Evolutionary conservation across 495 filamentous ascomycete genomes (phyloP).

Genomic region (Eremomyces bilateralis): DNA sequence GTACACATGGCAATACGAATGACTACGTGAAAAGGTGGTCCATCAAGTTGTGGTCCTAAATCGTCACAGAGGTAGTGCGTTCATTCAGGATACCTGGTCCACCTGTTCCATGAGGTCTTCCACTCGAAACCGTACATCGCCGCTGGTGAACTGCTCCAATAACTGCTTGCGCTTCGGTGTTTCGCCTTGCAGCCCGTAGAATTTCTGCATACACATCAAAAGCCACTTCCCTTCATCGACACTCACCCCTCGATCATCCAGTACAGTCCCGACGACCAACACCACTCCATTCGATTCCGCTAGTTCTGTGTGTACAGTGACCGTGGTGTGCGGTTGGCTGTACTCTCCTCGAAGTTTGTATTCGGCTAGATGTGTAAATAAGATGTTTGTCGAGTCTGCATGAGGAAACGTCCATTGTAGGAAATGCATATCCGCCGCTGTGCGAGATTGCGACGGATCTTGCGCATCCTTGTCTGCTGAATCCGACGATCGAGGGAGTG

Average conservation of each 20-base stretch:
- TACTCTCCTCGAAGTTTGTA: conserved; percentile 81
- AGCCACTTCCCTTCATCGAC: conserved; percentile 69
- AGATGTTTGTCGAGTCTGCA: conserved; percentile 48
- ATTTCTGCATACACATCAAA: conserved; percentile 85
- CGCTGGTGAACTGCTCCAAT: conserved; percentile 59
- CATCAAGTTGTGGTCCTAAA: too few species aligned
- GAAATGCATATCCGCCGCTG: conserved; percentile 54
- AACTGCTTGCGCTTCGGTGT: conserved; percentile 33
- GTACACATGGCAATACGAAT: too few species aligned
- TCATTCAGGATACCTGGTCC: conserved; percentile 33
- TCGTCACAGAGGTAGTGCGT: too few species aligned
- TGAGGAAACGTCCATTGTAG: conserved; percentile 56
- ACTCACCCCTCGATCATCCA: conserved; percentile 53
- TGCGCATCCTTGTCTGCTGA: conserved; percentile 6
- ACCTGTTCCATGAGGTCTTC: conserved; percentile 71
- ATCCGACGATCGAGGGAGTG: conserved; percentile 39
- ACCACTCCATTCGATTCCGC: conserved; percentile 51
- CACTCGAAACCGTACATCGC: conserved; percentile 56
- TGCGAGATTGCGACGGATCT: conserved; percentile 2
- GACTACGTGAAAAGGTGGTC: too few species aligned
- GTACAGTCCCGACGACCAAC: conserved; percentile 60
- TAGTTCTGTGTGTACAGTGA: conserved; percentile 76
- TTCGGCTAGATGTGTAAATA: conserved; percentile 83
- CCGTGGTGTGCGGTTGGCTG: conserved; percentile 73
- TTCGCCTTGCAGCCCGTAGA: conserved; percentile 45